Percentiles rank a stretch among this genome's conserved stretches.
These are phyloP conservation scores for Rhododendron ovatum DNA, from an alignment of 148 eudicot genomes.

Conservation along the genomic window DNA sequence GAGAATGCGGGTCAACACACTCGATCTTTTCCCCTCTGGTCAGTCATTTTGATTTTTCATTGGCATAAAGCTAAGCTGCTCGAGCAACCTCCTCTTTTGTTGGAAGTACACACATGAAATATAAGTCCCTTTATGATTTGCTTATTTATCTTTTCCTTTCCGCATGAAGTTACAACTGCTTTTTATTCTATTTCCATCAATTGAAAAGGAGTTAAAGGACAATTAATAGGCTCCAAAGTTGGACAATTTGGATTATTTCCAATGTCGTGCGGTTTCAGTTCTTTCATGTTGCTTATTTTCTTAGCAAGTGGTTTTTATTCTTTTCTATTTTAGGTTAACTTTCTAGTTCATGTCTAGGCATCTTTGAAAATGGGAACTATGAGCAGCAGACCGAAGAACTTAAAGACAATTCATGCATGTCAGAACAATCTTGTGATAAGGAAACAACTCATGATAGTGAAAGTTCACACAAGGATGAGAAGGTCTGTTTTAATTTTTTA, in stretches of 20 bases:
- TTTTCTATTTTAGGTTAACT: neutral
- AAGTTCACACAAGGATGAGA: constrained; percentile 40
- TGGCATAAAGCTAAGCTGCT: neutral
- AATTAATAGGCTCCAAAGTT: constrained; percentile 3
- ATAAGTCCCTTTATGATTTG: neutral
- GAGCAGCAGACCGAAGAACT: constrained; percentile 19
- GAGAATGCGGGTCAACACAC: neutral
- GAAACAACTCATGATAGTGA: constrained; percentile 25
- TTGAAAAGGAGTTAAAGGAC: neutral
- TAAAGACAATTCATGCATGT: constrained; percentile 16
- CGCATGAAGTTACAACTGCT: neutral
- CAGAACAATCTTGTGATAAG: constrained; percentile 23
- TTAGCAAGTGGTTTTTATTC: neutral
- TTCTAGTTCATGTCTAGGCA: constrained; percentile 22
- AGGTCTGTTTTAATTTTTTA: constrained; percentile 43
- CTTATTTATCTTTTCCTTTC: neutral
- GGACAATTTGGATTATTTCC: neutral
- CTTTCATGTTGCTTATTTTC: neutral
- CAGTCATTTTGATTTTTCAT: neutral
- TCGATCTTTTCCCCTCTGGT: neutral
- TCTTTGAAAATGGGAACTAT: constrained; percentile 16
- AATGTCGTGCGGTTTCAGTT: neutral
- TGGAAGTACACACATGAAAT: neutral
- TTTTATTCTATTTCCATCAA: neutral
- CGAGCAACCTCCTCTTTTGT: neutral